Evolutionary conservation across 192 early-diverging fungal genomes (phyloP).

Genomic region (Coemansia sp.): DNA sequence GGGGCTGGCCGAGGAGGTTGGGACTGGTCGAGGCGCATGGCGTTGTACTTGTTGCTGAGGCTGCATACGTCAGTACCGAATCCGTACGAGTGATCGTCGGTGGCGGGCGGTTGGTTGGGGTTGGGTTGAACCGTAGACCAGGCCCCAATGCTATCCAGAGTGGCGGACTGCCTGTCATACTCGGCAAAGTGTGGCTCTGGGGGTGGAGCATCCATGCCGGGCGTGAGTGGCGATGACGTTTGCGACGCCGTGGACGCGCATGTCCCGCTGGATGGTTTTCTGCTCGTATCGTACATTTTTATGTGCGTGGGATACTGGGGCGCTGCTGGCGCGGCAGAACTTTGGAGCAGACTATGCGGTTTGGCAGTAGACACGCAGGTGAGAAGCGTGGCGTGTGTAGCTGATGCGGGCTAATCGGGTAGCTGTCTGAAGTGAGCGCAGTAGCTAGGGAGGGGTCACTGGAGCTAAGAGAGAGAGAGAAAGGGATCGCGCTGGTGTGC

Average conservation of each 20-base stretch:
- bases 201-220: slow-evolving; percentile 28
- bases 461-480: not conserved
- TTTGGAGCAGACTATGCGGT: not conserved
- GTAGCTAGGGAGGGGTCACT: not conserved
- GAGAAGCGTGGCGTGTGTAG: slow-evolving; percentile 6
- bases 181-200: slow-evolving; percentile 34
- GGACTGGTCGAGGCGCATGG: slow-evolving; percentile 26
- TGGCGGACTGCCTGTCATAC: slow-evolving; percentile 27
- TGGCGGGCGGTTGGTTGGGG: slow-evolving; percentile 14
- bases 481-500: not conserved
- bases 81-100: slow-evolving; percentile 9
- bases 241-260: slow-evolving; percentile 40
- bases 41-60: slow-evolving; percentile 34
- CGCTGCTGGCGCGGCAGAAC: not conserved
- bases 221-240: slow-evolving; percentile 43
- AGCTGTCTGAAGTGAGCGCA: not conserved
- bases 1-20: not conserved
- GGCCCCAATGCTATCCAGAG: slow-evolving; percentile 47
- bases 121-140: slow-evolving; percentile 46
- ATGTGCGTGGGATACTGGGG: not conserved
- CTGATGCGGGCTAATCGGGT: not conserved
- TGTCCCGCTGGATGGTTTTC: slow-evolving; percentile 35
- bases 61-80: slow-evolving; percentile 19
- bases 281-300: slow-evolving; percentile 34
- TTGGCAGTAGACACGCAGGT: slow-evolving; percentile 2